Evolutionary conservation across 1,139 yeast genomes (phyloP), one percentile per base, ranked within the genome.

Genomic region (Hansenula lynferdii): DNA sequence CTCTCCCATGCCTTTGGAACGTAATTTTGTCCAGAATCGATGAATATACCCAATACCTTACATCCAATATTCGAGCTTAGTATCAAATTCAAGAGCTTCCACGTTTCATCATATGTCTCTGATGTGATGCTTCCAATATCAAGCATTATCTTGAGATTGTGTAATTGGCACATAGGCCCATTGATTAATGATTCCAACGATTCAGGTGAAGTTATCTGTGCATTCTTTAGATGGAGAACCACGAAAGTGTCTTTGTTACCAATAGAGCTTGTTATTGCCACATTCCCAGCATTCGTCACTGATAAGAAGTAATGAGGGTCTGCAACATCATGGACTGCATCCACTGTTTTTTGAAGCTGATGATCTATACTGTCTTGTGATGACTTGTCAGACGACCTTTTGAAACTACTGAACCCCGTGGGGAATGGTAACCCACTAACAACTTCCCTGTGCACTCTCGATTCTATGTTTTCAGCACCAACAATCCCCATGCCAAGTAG

Each of bases 361-460:
- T 56, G 54, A 12, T 17, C 21, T 1, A 26, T 18, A 8, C 24
- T 4, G 11, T 24, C n/a, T 15, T 24, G 6, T 4, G 15, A n/a
- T n/a, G n/a, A 8, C 2, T 15, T 5, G 2, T 12, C 10, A 2
- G 8, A 41, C 48, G 24, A 41, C 15, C 20, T 9, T 5, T 19
- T 28, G 12, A 31, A 31, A 9, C 67, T 53, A 34, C 54, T 54
- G 42, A 68, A 69, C 0, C 75, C 75, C 14, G 70, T 64, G 2
- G 74, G 65, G 44, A 60, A 68, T 1, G 74, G 63, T 11, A 64
- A 51, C 0, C 75, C 75, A n/a, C 73, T 67, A 7, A 59, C 66
- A 35, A 70, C 47, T 43, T 70, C 75, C 36, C 75, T 53, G 49
- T 69, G 75, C 21, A 64, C 47, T 47, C 70, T 75, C 19, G 72